phyloP scores from a whole-genome alignment of 1,284 basidiomycete species.

The Gastroboletus turbinatus region DNA sequence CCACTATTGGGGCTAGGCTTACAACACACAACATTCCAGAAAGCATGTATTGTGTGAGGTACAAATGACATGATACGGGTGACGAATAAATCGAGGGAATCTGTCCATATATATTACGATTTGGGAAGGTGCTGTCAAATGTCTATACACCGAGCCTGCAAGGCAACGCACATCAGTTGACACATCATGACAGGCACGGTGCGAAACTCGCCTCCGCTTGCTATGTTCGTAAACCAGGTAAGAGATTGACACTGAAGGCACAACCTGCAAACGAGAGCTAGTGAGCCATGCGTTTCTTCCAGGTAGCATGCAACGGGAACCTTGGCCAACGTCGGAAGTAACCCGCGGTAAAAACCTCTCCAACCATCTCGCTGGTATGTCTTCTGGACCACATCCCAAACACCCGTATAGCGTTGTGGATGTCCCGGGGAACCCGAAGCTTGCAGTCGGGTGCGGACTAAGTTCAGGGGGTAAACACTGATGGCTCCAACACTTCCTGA shows the following conservation, averaged over 20 bases:
- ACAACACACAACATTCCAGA: slow-evolving; percentile 11
- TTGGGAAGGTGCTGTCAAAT: slow-evolving; percentile 8
- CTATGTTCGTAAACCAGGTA: slow-evolving; percentile 88
- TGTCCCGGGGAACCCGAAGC: slow-evolving; percentile 94
- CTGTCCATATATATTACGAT: slow-evolving; percentile 28
- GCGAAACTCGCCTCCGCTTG: slow-evolving; percentile 64
- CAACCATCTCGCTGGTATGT: slow-evolving; percentile 89
- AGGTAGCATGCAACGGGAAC: slow-evolving; percentile 34
- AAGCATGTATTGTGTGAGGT: slow-evolving; percentile 26
- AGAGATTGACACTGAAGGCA: slow-evolving; percentile 92
- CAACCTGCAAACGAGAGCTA: slow-evolving; percentile 54
- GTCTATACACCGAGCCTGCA: slow-evolving; percentile 49
- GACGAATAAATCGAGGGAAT: slow-evolving; percentile 27
- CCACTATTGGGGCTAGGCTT: slow-evolving; percentile 1
- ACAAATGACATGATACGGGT: slow-evolving; percentile 30
- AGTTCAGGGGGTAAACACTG: slow-evolving; percentile 89
- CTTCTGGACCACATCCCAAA: slow-evolving; percentile 81
- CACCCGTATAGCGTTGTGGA: slow-evolving; percentile 85
- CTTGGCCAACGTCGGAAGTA: slow-evolving; percentile 91
- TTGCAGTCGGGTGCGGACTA: slow-evolving; percentile 93
- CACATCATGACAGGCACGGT: neutral
- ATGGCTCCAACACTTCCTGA: slow-evolving; percentile 92
- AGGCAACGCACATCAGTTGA: slow-evolving; percentile 10
- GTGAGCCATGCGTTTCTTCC: slow-evolving; percentile 9
- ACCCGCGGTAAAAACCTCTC: slow-evolving; percentile 93